Base-by-base conservation (phyloP, 345 rosid species). In the Brassica juncea region DNA sequence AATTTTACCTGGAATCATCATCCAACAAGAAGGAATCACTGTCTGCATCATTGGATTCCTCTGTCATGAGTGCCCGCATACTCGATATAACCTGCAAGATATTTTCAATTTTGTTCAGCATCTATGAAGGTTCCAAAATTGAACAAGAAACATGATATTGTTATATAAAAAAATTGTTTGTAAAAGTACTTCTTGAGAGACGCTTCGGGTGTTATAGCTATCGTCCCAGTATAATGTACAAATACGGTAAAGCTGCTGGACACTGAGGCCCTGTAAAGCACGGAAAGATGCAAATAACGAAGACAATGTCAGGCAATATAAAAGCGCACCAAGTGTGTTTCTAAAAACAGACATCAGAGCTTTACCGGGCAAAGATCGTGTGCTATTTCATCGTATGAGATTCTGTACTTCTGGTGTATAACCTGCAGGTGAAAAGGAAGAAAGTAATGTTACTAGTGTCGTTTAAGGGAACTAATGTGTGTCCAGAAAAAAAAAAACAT, bases 221-320 rank as follows among this genome's bases (percentile, higher is more conserved):
- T 93, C 99, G 31, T 96, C 99, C 97, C 97, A 93, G 80, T 96
- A 93, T 15, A 93, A 82, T 42, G 99, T 90, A 76, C 99, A 93
- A 76, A 93, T 93, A 84, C 99, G 89, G 83, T 96, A 96, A 55
- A 96, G 88, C 84, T 92, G 99, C 84, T 93, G 99, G 25, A 96
- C 98, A 63, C 98, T 93, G 71, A 96, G 87, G 80, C 92, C 89
- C 99, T 92, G 89, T 74, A 79, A 75, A 39, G 86, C 68, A 84
- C 10, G 70, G 77, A 73, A 68, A 16, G 68, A 60, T 62, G 27
- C 5, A 34, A 21, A 67, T 9, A 57, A 44, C 25, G 15, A 47
- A 73, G 63, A 74, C 54, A 58, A 28, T 23, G 74, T 68, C 39
- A 71, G 76, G 52, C 8, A 63, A 35, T 14, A 31, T 5, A 37